Base-by-base conservation (phyloP, 1,284 basidiomycete genomes). In the Cryptococcus sp. region DNA sequence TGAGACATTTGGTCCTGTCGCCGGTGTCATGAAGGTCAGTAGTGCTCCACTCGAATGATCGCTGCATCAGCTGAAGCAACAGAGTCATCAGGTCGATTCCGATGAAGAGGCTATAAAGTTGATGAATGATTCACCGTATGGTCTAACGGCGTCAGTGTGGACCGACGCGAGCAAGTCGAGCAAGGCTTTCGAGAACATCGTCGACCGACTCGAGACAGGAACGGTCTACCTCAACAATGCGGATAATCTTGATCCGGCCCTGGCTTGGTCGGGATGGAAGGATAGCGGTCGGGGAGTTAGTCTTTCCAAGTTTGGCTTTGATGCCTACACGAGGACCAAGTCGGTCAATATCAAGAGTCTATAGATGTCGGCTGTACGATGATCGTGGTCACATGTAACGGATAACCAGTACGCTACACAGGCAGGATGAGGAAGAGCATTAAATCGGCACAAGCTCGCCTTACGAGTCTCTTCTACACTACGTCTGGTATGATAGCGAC, bases 91-190 rank as follows among this genome's bases (percentile, higher is more conserved):
- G 85, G 89, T 93, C 22, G 81, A 83, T 15, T 86, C 86, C 0
- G 92, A 94, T 70, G 86, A 86, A 49, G 90, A 93, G 73, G 93
- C 93, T 0, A 80, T 95, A 54, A 71, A 78, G 37, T 83, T 95
- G 19, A 96, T 97, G 89, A 96, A 96, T 77, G 91, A 96, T 76
- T 95, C 92, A 16, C 85, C 83, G 0, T 96, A 92, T 73, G 93
- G 93, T 8, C 82, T 97, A 26, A 97, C 93, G 0, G 90, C 90
- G 0, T 92, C 89, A 22, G 77, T 97, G 25, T 96, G 93, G 93
- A 95, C 93, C 0, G 83, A 90, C 68, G 79, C 81, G 43, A 75
- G 74, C 11, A 83, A 84, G 19, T 88, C 87, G 0, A 82, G 88
- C 56, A 74, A 80, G 8, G 85, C 84, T 0, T 95, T 94, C 79